Percentiles rank a stretch among this genome's conserved stretches.
Conservation (phyloP, 1,284 basidiomycete genomes). For the Leccinum subrobustum region DNA sequence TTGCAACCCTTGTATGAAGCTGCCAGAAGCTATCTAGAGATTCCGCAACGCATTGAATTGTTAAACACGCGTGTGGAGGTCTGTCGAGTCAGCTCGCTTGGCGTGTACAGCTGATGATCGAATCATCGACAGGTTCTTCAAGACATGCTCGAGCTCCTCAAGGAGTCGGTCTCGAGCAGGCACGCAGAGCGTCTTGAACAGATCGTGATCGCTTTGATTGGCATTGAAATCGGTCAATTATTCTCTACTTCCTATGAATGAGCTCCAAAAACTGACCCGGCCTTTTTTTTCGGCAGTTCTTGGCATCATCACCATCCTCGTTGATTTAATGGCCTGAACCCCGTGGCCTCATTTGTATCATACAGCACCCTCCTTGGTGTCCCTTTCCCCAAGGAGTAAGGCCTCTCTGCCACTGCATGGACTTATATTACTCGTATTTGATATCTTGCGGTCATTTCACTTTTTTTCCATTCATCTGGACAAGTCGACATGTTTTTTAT, state of each 20-base stretch:
- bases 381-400: constrained; percentile 7
- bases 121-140: constrained; percentile 70
- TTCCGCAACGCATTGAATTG: constrained; percentile 90
- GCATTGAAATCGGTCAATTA: constrained; percentile 74
- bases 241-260: neutral
- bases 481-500: neutral
- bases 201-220: constrained; percentile 93
- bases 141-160: constrained; percentile 95
- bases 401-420: constrained; percentile 1
- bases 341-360: constrained; percentile 11
- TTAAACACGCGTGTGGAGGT: constrained; percentile 94
- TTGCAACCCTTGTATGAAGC: constrained; percentile 95
- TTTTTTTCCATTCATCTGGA: neutral
- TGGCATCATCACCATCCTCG: constrained; percentile 71
- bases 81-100: constrained; percentile 16
- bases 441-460: constrained; percentile 2
- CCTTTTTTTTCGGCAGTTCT: constrained; percentile 42
- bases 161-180: constrained; percentile 90
- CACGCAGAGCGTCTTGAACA: constrained; percentile 95
- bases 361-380: constrained; percentile 2
- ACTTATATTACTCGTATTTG: constrained; percentile 7
- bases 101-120: constrained; percentile 8
- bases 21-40: constrained; percentile 90
- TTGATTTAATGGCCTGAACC: constrained; percentile 53
- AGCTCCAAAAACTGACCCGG: constrained; percentile 4